Base-by-base conservation (phyloP, 2,329 filamentous ascomycete genomes). In the Pestalotiopsis sp. region DNA sequence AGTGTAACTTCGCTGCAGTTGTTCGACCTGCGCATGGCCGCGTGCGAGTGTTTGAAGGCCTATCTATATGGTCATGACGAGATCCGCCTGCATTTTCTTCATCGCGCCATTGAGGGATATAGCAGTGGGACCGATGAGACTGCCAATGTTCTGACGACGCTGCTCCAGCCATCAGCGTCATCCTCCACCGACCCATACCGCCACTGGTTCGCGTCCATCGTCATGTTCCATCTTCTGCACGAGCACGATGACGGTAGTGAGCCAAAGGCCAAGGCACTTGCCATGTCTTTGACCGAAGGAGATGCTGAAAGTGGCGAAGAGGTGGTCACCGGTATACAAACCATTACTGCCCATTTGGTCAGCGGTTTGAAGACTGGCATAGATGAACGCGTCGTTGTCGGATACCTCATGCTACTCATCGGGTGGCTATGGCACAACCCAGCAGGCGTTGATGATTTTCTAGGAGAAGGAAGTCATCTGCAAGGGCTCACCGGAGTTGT, bases 341-440 rank as follows among this genome's bases (percentile, higher is more conserved):
- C 91, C 1, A 88, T 98, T 69, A 90, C 94, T 9, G 92, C 92
- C 4, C 95, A 98, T 76, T 85, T 99, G n/a, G 88, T 97, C 41
- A 89, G 90, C 65, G 92, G 92, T 3, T 84, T 98, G 17, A 90
- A 93, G 73, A 88, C 91, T 52, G 88, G 88, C 14, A 91, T 94
- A 63, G 94, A 98, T 75, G 88, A 93, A 73, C 88, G 95, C 38
- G 87, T 97, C 70, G 86, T 92, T 0, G 88, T 97, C 57, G 95
- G 92, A 4, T 97, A 97, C 77, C 82, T 98, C 14, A 98, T 97
- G 91, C 82, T 98, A 11, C 87, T 99, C 3, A 90, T 92, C 41
- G 91, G 92, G 27, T 97, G 95, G 93, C 84, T 98, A 11, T 99
- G 95, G 77, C 95, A 99, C 77, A 94, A 97, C 73, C 89, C 94